Conservation (phyloP, 1,139 yeast species). For the Geotrichum carabidarum region DNA sequence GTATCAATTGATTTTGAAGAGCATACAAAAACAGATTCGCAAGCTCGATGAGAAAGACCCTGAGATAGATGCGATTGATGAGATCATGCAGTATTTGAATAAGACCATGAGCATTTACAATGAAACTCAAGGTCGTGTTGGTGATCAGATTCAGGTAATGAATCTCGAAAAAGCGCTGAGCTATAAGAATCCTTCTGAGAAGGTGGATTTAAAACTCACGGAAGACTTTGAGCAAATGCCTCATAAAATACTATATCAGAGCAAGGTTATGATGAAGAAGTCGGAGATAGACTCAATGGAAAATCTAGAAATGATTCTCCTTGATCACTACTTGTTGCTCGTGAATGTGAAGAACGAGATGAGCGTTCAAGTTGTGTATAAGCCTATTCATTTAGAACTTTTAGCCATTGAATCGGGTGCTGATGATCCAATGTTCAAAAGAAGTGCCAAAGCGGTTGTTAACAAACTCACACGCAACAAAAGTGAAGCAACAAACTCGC, state of each 20-base stretch:
- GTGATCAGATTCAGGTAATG: slow-evolving; percentile 1
- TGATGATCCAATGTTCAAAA: slow-evolving; percentile 36
- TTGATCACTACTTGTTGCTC: slow-evolving; percentile 68
- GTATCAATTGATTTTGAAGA: slow-evolving; percentile 4
- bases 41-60: slow-evolving; percentile 6
- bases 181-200: slow-evolving; percentile 10
- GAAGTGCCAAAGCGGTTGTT: slow-evolving; percentile 15
- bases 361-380: slow-evolving; percentile 35
- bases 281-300: slow-evolving; percentile 4
- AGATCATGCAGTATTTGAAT: slow-evolving; percentile 3
- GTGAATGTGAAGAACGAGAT: slow-evolving; percentile 32
- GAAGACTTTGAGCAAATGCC: background rate
- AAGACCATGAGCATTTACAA: slow-evolving; percentile 9
- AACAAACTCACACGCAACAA: slow-evolving; percentile 12
- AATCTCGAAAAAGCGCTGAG: slow-evolving; percentile 7
- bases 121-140: slow-evolving; percentile 11
- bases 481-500: slow-evolving; percentile 3
- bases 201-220: background rate
- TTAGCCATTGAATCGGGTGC: slow-evolving; percentile 35
- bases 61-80: slow-evolving; percentile 2
- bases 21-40: background rate
- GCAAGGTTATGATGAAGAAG: slow-evolving; percentile 12
- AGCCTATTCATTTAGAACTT: slow-evolving; percentile 42
- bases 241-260: slow-evolving; percentile 11
- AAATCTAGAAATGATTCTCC: slow-evolving; percentile 43